Evolutionary conservation across 305 asterid genomes (phyloP), one percentile per base, ranked within the genome.

Genomic region (Fraxinus albicans): DNA sequence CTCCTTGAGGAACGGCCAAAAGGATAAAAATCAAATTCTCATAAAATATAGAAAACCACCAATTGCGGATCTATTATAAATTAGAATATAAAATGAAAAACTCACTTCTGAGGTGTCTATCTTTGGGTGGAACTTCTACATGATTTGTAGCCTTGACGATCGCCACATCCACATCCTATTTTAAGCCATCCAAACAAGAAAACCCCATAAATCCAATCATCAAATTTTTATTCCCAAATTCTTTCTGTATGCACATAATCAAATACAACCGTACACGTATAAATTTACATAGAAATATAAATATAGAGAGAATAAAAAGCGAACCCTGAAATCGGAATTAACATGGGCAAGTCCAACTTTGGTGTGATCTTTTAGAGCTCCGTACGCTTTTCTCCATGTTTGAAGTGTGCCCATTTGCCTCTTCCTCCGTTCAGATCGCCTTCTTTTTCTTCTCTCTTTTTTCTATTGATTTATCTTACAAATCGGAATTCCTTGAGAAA

Each of bases 121-220:
- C 99, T 84, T 94, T 96, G 70, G 98, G 98, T 77, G 99, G 98
- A 77, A 91, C 85, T 90, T 93, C 99, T 84, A 93, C 99, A 89
- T 96, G 99, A 92, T 96, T 96, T 6, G 99, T 96, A 85, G 99
- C 98, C 93, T 96, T 96, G 72, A 93, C 98, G 90, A 94, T 91
- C 88, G 98, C 99, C 90, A 96, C 98, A 91, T 96, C 99, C 87
- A 96, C 91, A 89, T 96, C 98, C 99, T 95, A 89, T 80, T 69
- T 83, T 81, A 75, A 89, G 83, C 77, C 82, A 83, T 67, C 77
- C 63, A 79, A 84, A 85, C 63, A 42, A 47, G 29, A 47, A n/a
- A 50, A 53, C 21, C 63, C 63, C 63, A 83, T 69, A 6, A 69
- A 10, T 27, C 13, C 33, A 65, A 69, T 29, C 36, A 29, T 69